These are phyloP conservation scores for Rhizopus stolonifer DNA, from an alignment of 371 early-diverging fungal genomes.

Conservation along the genomic window DNA sequence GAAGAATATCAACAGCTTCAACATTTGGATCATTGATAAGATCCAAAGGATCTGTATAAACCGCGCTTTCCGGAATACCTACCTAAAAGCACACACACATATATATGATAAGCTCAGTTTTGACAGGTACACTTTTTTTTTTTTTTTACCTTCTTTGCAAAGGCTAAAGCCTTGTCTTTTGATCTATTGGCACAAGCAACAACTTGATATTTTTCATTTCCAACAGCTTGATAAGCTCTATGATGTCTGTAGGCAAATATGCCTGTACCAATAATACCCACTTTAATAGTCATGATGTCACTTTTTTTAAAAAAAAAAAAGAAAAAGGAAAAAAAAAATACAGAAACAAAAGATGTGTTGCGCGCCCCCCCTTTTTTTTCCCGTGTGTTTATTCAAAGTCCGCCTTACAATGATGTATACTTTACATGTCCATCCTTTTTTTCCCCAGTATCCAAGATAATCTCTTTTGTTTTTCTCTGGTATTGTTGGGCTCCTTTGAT, in stretches of 20 bases:
- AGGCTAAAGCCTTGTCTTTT: conserved; percentile 47
- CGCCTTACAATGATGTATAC: no score
- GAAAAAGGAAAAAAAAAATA: not conserved
- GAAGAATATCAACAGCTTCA: conserved; percentile 37
- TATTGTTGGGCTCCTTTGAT: not conserved
- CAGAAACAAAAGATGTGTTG: no score
- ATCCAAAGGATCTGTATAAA: conserved; percentile 39
- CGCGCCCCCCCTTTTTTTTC: no score
- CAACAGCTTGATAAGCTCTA: conserved; percentile 39
- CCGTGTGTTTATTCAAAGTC: no score
- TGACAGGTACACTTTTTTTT: no score
- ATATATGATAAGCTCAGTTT: no score
- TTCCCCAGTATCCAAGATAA: conserved; percentile 19
- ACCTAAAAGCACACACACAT: no score
- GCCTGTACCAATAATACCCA: conserved; percentile 55
- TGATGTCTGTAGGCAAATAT: conserved; percentile 54
- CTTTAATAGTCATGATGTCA: conserved; percentile 27
- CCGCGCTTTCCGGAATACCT: conserved; percentile 41
- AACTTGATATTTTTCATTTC: conserved; percentile 40
- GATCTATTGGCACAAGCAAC: conserved; percentile 54
- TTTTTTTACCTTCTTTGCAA: conserved; percentile 46
- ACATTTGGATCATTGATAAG: conserved; percentile 46
- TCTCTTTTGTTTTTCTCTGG: conserved; percentile 12
- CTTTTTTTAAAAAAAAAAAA: not conserved
- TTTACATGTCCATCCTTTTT: not conserved